Evolutionary conservation across 1,139 yeast species (phyloP), one percentile per base, ranked within the genome.

Genomic region (Suhomyces maxii): DNA sequence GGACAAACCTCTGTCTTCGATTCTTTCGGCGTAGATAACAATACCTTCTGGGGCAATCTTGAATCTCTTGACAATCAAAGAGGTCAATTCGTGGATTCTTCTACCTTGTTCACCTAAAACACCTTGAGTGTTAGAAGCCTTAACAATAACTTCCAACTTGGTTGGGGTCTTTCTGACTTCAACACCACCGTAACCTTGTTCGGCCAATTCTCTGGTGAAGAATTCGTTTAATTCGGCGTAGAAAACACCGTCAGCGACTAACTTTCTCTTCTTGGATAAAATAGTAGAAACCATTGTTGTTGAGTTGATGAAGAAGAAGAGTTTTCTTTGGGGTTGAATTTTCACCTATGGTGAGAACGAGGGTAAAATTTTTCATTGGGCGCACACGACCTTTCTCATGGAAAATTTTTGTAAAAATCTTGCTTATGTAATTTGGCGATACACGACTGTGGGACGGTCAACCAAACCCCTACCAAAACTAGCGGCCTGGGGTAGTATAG

Each of bases 151-250:
- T 80, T 93, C 99, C 71, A 96, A 90, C 84, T 88, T 90, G 82
- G 93, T 80, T 77, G 98, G 95, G 73, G 97, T 90, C 73, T 89
- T 89, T 83, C 98, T 89, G 76, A 95, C 97, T 82, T 95, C 99
- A 71, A 93, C 97, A 82, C 99, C 99, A 68, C 99, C 95, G 85
- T 93, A 93, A 73, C 99, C 99, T 82, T 93, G 97, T 82, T 93
- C 99, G 68, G 99, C 96, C 73, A 93, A 88, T 80, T 93, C 99
- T 83, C 98, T 90, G 84, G 98, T 89, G 89, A 93, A 95, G 95
- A 93, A 93, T 83, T 93, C 99, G 86, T 93, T 93, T 74, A 93
- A 83, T 83, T 93, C 99, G 79, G 99, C 99, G 95, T 86, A 93
- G 86, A 93, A 89, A 71, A 93, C 99, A 89, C 99, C 99, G 84